These are phyloP conservation scores for Coemansia brasiliensis DNA, from an alignment of 192 early-diverging fungal species.

Conservation along the genomic window DNA sequence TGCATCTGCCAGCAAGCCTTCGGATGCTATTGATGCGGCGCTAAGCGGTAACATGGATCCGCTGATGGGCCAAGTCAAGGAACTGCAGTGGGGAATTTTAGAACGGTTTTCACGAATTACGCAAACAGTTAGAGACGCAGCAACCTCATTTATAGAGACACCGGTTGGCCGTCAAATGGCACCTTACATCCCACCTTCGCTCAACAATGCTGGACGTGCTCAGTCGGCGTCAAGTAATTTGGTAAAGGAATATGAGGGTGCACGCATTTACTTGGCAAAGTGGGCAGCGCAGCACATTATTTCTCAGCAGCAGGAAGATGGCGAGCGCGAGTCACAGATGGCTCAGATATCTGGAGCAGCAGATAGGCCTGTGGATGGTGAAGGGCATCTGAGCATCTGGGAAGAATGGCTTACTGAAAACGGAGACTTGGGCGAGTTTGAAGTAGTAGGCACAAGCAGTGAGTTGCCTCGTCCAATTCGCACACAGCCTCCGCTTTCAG, in stretches of 20 bases:
- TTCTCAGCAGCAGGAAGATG: slow-evolving; percentile 54
- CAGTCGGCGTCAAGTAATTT: slow-evolving; percentile 60
- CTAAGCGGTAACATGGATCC: slow-evolving; percentile 53
- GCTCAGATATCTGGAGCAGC: slow-evolving; percentile 10
- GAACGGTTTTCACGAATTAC: slow-evolving; percentile 78
- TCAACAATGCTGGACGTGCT: slow-evolving; percentile 58
- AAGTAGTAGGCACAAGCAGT: slow-evolving; percentile 41
- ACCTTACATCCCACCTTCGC: slow-evolving; percentile 51
- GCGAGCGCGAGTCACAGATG: slow-evolving; percentile 36
- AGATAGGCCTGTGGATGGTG: background rate
- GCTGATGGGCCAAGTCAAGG: slow-evolving; percentile 59
- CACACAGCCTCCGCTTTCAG: slow-evolving; percentile 55
- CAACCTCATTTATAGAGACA: slow-evolving; percentile 56
- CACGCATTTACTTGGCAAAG: slow-evolving; percentile 73
- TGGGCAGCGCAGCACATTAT: slow-evolving; percentile 69
- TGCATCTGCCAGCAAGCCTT: slow-evolving; percentile 15
- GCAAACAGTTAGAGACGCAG: slow-evolving; percentile 66
- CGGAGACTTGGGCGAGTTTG: slow-evolving; percentile 44
- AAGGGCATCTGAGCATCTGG: slow-evolving; percentile 42
- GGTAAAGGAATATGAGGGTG: slow-evolving; percentile 79
- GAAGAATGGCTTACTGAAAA: slow-evolving; percentile 54
- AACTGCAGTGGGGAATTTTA: slow-evolving; percentile 71
- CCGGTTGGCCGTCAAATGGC: slow-evolving; percentile 52
- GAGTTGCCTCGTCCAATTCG: slow-evolving; percentile 46
- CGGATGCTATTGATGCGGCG: slow-evolving; percentile 35